These are phyloP conservation scores for Cicer arietinum DNA, from an alignment of 306 rosid genomes.

Conservation along the genomic window DNA sequence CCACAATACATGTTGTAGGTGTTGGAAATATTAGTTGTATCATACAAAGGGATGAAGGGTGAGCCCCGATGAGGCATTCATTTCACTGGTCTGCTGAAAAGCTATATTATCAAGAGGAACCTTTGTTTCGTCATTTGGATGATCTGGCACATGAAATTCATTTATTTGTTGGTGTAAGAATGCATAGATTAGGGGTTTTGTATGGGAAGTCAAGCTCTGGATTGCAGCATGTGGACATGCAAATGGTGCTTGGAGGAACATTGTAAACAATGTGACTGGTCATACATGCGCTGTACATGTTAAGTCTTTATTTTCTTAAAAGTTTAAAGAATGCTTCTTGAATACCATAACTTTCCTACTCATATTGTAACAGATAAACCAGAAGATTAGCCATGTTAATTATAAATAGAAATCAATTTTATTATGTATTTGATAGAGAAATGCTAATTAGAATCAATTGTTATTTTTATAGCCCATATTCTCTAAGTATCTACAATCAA, in stretches of 20 bases:
- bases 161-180: too few relatives aligned
- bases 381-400: too few relatives aligned
- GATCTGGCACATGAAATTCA: too few relatives aligned
- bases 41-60: slow-evolving; percentile 96
- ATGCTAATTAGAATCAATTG: neutral
- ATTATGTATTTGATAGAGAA: slow-evolving; percentile 15
- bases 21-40: slow-evolving; percentile 68
- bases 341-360: neutral
- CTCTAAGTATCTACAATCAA: slow-evolving; percentile 3
- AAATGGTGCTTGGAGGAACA: slow-evolving; percentile 87
- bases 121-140: slow-evolving; percentile 40
- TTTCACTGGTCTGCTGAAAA: slow-evolving; percentile 89
- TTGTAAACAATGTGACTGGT: slow-evolving; percentile 56
- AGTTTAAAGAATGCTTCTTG: neutral
- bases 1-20: too few relatives aligned
- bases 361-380: too few relatives aligned
- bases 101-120: slow-evolving; percentile 75
- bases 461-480: slow-evolving; percentile 1
- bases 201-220: too few relatives aligned
- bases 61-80: slow-evolving; percentile 97
- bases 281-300: slow-evolving; percentile 65
- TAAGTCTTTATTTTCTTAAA: too few relatives aligned
- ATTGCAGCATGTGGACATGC: slow-evolving; percentile 68
- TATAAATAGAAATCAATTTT: slow-evolving; percentile 2
- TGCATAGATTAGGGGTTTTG: too few relatives aligned